A percentile compares a stretch with the other conserved stretches of the same genome.
These are phyloP conservation scores for Coniella lustricola DNA, from an alignment of 2,329 filamentous ascomycete genomes.

Conservation along the genomic window DNA sequence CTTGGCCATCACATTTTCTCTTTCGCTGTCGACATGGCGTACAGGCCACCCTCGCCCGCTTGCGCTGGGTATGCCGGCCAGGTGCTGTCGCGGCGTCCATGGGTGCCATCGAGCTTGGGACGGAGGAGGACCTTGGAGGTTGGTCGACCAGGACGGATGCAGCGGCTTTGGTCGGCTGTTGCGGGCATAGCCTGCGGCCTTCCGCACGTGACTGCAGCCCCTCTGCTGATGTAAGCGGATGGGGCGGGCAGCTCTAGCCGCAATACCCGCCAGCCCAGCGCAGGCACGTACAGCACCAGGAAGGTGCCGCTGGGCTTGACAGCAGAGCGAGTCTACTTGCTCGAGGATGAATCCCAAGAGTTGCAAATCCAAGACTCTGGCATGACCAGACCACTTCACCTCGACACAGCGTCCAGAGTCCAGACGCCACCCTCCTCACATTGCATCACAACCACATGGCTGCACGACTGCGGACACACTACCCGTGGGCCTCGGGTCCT, in stretches of 20 bases:
- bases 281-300: too few species aligned
- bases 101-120: background rate
- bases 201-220: too few species aligned
- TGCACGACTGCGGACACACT: conserved; percentile 6
- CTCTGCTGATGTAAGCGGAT: background rate
- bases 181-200: too few species aligned
- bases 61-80: conserved; percentile 17
- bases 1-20: conserved; percentile 46
- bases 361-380: too few species aligned
- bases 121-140: too few species aligned
- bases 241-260: background rate
- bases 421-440: too few species aligned
- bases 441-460: conserved; percentile 2
- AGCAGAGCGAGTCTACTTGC: too few species aligned
- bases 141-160: background rate
- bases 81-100: background rate
- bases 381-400: too few species aligned
- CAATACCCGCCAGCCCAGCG: too few species aligned
- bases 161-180: too few species aligned
- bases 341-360: too few species aligned
- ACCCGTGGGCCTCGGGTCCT: conserved; percentile 50
- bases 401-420: background rate
- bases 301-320: too few species aligned
- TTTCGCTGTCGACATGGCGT: conserved; percentile 48
- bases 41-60: conserved; percentile 39